Base-by-base conservation (phyloP, 2,329 filamentous ascomycete genomes). In the Intubia oerlemansii region DNA sequence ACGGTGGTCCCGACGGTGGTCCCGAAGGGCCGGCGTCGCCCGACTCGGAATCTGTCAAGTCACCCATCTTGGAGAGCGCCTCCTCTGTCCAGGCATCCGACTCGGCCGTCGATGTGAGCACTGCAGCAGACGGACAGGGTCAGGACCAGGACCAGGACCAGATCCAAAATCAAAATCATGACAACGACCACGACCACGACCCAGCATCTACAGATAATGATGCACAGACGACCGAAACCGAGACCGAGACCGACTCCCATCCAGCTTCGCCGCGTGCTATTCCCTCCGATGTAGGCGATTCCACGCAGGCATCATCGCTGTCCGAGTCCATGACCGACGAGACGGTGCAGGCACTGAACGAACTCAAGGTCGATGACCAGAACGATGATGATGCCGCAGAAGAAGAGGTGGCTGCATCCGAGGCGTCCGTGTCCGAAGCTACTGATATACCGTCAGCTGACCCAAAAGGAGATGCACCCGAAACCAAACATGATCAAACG, bases 311-410 rank as follows among this genome's bases (percentile, higher is more conserved):
- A 4, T 73, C 66, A 0, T 73, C 68, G 0, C 43, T 73, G 8
- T 72, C 66, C 5, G 68, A 70, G 34, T 64, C 61, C 2, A n/a
- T n/a, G n/a, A 71, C 66, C 2, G 61, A 71, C 33, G 65, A 68
- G 41, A 70, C 66, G 5, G 44, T 65, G 2, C 53, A 57, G 10
- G 25, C 22, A 12, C 17, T 27, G 11, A 21, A 30, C 4, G 26
- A 33, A 2, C 17, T 25, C 24, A 32, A 29, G 17, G 24, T 27
- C 8, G 29, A 31, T n/a, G 10, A 22, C 17, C 17, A 16, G 10
- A 10, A 7, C 8, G 17, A n/a, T n/a, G n/a, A n/a, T n/a, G n/a
- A n/a, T n/a, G n/a, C 5, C 14, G 17, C 4, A 7, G n/a, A 13
- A 4, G 22, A 24, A n/a, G 26, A 21, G 11, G 18, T n/a, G 3